Conservation (phyloP, 2,329 filamentous ascomycete genomes). For the Fusarium illudens region DNA sequence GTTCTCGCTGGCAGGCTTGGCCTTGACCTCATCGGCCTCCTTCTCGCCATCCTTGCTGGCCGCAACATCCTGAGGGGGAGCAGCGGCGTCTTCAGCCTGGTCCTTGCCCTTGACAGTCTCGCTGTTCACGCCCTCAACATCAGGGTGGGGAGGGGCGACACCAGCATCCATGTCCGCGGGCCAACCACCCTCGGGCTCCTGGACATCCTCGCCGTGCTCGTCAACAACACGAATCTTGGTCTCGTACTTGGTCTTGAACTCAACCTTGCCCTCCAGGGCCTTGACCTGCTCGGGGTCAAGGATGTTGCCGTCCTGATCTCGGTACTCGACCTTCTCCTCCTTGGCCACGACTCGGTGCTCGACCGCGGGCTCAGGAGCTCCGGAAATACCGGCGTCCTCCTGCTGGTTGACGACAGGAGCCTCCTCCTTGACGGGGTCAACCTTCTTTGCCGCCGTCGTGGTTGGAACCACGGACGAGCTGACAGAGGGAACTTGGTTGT, state of each 20-base stretch:
- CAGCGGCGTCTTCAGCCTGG: constrained; percentile 48
- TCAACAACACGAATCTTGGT: constrained; percentile 90
- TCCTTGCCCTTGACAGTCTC: constrained; percentile 60
- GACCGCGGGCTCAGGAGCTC: constrained; percentile 57
- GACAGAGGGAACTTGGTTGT: constrained; percentile 43
- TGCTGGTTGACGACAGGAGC: constrained; percentile 37
- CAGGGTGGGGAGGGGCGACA: constrained; percentile 67
- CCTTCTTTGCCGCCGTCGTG: constrained; percentile 39
- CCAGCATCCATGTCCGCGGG: constrained; percentile 48
- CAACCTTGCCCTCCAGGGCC: constrained; percentile 87
- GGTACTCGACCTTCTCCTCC: constrained; percentile 91
- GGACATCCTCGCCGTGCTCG: constrained; percentile 79
- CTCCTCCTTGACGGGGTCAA: constrained; percentile 36
- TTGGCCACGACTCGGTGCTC: constrained; percentile 60
- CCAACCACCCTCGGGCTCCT: constrained; percentile 52
- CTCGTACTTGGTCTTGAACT: constrained; percentile 95
- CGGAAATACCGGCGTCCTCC: constrained; percentile 53
- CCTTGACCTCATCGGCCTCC: constrained; percentile 62
- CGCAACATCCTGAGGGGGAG: constrained; percentile 47
- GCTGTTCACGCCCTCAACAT: constrained; percentile 67
- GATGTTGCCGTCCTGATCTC: constrained; percentile 92
- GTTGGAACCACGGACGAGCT: constrained; percentile 44
- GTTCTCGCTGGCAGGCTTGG: constrained; percentile 70
- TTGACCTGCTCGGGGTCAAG: constrained; percentile 85
- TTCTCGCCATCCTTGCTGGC: constrained; percentile 67